phyloP scores from a whole-genome alignment of 1,139 yeast species.

The Magnusiomyces suaveolens region DNA sequence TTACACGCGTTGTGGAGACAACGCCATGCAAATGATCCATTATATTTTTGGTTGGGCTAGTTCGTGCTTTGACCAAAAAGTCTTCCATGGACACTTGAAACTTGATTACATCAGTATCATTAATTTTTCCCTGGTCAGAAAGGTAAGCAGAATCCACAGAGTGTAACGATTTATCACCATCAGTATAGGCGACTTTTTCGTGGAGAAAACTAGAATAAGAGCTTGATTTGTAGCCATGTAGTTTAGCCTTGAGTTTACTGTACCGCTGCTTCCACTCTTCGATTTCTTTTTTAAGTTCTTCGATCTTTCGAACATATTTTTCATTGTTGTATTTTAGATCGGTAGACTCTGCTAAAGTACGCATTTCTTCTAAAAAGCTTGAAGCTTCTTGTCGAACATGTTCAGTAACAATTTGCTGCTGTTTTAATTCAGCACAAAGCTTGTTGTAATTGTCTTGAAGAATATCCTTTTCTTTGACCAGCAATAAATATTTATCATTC shows the following conservation, averaged over 20 bases:
- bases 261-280: constrained; percentile 33
- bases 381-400: constrained; percentile 36
- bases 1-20: constrained; percentile 29
- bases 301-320: constrained; percentile 24
- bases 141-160: constrained; percentile 2
- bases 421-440: constrained; percentile 23
- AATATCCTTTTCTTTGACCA: not conserved
- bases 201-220: constrained; percentile 17
- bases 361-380: constrained; percentile 35
- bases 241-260: constrained; percentile 27
- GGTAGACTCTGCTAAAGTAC: constrained; percentile 30
- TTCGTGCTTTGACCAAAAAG: constrained; percentile 25
- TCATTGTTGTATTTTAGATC: constrained; percentile 21
- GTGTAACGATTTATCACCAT: not conserved
- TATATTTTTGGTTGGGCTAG: constrained; percentile 18
- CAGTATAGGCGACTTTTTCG: not conserved
- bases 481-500: not conserved
- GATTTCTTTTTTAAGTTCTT: constrained; percentile 29
- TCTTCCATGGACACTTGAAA: constrained; percentile 31
- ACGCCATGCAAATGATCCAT: constrained; percentile 30
- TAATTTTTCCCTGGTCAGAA: constrained; percentile 20
- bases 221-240: constrained; percentile 26
- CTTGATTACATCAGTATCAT: constrained; percentile 23
- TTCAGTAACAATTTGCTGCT: constrained; percentile 33
- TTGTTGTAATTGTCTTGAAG: not conserved